A percentile compares a stretch with the other conserved stretches of the same genome.
phyloP scores from a whole-genome alignment of 495 filamentous ascomycete species.

The Astrocystis sublimbata region DNA sequence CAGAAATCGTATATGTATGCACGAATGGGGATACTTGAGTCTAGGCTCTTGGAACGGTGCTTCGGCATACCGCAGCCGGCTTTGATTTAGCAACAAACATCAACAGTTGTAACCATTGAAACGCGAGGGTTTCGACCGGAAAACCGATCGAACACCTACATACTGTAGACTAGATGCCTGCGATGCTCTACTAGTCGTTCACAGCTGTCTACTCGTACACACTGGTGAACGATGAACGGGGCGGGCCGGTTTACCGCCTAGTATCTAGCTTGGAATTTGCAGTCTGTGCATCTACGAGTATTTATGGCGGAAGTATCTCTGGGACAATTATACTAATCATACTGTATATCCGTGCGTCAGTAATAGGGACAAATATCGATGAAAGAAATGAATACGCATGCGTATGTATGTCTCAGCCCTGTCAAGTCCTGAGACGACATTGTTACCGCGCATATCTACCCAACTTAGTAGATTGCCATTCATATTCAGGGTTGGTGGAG shows the following conservation, averaged over 20 bases:
- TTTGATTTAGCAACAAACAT: background rate
- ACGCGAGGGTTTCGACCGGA: background rate
- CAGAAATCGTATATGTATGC: too few relatives aligned
- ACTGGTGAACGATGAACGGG: background rate
- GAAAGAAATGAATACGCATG: background rate
- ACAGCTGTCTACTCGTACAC: background rate
- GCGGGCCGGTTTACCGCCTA: background rate
- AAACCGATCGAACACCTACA: background rate
- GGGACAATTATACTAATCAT: background rate
- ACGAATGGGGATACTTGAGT: background rate
- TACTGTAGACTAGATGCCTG: background rate
- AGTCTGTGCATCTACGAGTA: background rate
- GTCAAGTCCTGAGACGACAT: slow-evolving; percentile 22
- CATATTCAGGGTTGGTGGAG: background rate
- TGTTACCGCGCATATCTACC: slow-evolving; percentile 4
- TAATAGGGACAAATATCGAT: background rate
- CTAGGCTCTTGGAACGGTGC: background rate
- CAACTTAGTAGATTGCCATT: background rate
- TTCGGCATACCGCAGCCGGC: background rate
- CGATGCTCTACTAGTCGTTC: background rate
- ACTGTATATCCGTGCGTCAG: background rate
- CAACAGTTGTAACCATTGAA: background rate
- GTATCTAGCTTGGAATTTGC: background rate
- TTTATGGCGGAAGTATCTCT: background rate
- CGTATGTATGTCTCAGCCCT: slow-evolving; percentile 31